phyloP scores from a whole-genome alignment of 352 stramenopile genomes.

The Globisporangium radiosum region DNA sequence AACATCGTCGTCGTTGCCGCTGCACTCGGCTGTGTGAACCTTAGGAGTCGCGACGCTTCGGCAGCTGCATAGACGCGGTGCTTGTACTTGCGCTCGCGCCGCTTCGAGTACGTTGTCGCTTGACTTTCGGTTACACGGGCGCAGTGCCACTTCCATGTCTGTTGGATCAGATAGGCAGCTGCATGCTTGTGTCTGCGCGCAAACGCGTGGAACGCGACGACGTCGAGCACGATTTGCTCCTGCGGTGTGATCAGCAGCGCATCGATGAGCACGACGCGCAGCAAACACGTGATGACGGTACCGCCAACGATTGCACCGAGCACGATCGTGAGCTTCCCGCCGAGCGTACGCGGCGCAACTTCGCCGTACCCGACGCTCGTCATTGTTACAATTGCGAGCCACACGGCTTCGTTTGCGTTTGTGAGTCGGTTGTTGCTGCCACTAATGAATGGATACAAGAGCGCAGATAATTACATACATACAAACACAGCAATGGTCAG shows the following conservation, averaged over 20 bases:
- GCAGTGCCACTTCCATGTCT: slow-evolving; percentile 29
- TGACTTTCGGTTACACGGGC: not conserved
- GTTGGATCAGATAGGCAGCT: slow-evolving; percentile 42
- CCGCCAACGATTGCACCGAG: slow-evolving; percentile 52
- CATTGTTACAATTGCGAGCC: slow-evolving; percentile 66
- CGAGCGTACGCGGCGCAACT: slow-evolving; percentile 36
- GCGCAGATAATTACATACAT: no score
- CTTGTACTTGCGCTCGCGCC: slow-evolving; percentile 19
- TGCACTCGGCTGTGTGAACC: slow-evolving; percentile 32
- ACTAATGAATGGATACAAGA: slow-evolving; percentile 9
- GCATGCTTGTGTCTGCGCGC: slow-evolving; percentile 31
- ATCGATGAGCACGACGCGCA: slow-evolving; percentile 57
- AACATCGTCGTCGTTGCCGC: not conserved
- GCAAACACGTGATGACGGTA: slow-evolving; percentile 48
- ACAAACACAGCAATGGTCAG: no score
- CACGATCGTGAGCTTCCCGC: slow-evolving; percentile 49
- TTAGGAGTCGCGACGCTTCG: slow-evolving; percentile 37
- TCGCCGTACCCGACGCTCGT: slow-evolving; percentile 59
- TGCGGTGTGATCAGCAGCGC: slow-evolving; percentile 42
- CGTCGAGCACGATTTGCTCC: slow-evolving; percentile 52
- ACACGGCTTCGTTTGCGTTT: slow-evolving; percentile 40
- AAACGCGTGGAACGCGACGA: slow-evolving; percentile 51
- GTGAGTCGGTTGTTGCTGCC: slow-evolving; percentile 35
- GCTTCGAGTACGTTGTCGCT: no score
- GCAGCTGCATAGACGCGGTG: slow-evolving; percentile 36